phyloP scores from a whole-genome alignment of 441 rosid species.

The Populus tomentosa region DNA sequence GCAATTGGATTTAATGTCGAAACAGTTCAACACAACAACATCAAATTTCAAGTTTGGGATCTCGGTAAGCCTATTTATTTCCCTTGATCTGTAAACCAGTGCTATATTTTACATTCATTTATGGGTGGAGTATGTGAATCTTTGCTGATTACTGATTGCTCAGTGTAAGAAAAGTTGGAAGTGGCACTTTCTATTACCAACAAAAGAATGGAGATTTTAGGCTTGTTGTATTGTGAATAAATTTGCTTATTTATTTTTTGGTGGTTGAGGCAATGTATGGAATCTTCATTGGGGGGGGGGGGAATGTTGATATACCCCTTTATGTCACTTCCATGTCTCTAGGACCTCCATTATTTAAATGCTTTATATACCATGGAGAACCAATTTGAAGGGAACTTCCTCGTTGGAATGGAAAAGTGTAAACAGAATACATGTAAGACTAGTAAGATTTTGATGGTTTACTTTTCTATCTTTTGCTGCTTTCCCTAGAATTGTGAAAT shows the following conservation, averaged over 20 bases:
- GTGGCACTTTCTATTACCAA: neutral
- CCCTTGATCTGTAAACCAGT: neutral
- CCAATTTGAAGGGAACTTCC: no score
- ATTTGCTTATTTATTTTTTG: neutral
- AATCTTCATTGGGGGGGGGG: no score
- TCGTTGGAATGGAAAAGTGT: no score
- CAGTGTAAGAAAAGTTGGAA: neutral
- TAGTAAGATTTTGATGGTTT: no score
- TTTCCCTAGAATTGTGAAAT: no score
- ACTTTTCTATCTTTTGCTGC: no score
- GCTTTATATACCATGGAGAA: no score
- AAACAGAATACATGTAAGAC: no score
- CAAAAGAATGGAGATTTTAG: neutral
- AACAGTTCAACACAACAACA: slow-evolving; percentile 78
- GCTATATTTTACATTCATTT: neutral
- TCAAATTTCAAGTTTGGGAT: slow-evolving; percentile 92
- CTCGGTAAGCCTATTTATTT: slow-evolving; percentile 42
- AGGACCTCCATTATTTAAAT: no score
- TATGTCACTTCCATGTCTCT: no score
- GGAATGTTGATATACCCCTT: no score
- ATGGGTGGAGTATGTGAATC: neutral
- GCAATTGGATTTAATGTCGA: slow-evolving; percentile 93
- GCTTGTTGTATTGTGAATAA: neutral
- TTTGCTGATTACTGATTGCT: neutral
- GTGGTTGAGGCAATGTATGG: neutral